Percentiles rank a stretch among this genome's conserved stretches.
phyloP scores from a whole-genome alignment of 2,329 filamentous ascomycete species.

The Fusarium acutatum region DNA sequence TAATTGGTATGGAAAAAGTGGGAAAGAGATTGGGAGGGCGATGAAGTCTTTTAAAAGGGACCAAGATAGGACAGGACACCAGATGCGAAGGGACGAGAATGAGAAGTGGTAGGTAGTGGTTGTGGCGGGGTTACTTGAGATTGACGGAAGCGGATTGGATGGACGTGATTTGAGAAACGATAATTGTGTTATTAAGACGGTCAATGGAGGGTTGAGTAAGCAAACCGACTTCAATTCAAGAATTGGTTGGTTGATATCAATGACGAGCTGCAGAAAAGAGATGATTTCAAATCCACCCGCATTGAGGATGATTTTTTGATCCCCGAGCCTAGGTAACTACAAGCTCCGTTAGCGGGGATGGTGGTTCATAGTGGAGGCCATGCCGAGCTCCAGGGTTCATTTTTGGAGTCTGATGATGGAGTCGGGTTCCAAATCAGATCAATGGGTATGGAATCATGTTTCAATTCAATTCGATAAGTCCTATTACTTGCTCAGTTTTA shows the following conservation, averaged over 20 bases:
- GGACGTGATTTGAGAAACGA: conserved; percentile 1
- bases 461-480: neutral
- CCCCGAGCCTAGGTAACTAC: conserved; percentile 3
- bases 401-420: neutral
- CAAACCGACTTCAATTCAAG: conserved; percentile 12
- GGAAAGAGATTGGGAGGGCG: conserved; percentile 28
- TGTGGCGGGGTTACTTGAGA: conserved; percentile 19
- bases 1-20: conserved; percentile 6
- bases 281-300: conserved; percentile 40
- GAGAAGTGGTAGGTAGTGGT: conserved; percentile 3
- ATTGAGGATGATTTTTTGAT: conserved; percentile 30
- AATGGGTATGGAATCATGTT: conserved; percentile 24
- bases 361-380: neutral
- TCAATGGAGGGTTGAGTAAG: conserved; percentile 34
- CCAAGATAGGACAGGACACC: conserved; percentile 7
- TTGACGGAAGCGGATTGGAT: conserved; percentile 18
- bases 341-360: conserved; percentile 22
- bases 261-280: conserved; percentile 24
- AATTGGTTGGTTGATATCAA: conserved; percentile 17
- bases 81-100: conserved; percentile 11
- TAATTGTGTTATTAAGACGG: conserved; percentile 9
- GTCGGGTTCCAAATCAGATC: conserved; percentile 1
- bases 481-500: neutral
- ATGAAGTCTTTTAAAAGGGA: conserved; percentile 41
- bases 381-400: conserved; percentile 5